Evolutionary conservation across 2,329 filamentous ascomycete genomes (phyloP), one percentile per base, ranked within the genome.

Genomic region (Zymoseptoria tritici): DNA sequence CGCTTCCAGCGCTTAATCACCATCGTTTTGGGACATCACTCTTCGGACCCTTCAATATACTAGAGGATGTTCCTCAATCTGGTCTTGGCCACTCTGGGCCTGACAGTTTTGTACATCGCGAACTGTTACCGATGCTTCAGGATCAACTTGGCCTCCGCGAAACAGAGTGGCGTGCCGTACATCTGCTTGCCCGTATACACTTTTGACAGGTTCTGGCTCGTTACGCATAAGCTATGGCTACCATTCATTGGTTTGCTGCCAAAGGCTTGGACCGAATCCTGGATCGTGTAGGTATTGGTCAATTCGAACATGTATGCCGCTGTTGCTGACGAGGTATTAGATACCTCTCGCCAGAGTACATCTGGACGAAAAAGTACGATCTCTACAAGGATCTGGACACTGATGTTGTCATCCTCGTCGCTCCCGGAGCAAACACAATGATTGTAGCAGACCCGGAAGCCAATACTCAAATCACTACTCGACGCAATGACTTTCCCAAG

Each of bases 401-500:
- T 58, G 86, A 91, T 65, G 78, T 81, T 11, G 86, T 90, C 66
- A 65, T 91, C 7, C 67, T 85, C n/a, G 86, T 86, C 7, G 80
- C 84, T 0, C 85, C 87, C 0, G 76, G 76, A 7, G 72, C 70
- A 36, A 76, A 85, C 16, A 70, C 79, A 19, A 65, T 88, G 42
- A 82, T 80, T 64, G 83, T 84, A 4, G 81, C 83, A 50, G 84
- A 86, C 71, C 81, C 88, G 16, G 85, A 87, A 60, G 83, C 81
- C 19, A 83, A 89, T 58, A 79, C 79, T 59, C 85, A 89, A 70
- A 81, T 93, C 57, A 84, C 84, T 1, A 77, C 80, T 3, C 79
- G 86, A 53, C 81, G 88, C 51, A 87, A 88, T 66, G 82, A 85
- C 61, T 92, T 92, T 68, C 86, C 86, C 52, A 90, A 90, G 74